Percentiles rank a stretch among this genome's conserved stretches.
Conservation (phyloP, 768 basidiomycete species). For the Boletus subcaerulescens region DNA sequence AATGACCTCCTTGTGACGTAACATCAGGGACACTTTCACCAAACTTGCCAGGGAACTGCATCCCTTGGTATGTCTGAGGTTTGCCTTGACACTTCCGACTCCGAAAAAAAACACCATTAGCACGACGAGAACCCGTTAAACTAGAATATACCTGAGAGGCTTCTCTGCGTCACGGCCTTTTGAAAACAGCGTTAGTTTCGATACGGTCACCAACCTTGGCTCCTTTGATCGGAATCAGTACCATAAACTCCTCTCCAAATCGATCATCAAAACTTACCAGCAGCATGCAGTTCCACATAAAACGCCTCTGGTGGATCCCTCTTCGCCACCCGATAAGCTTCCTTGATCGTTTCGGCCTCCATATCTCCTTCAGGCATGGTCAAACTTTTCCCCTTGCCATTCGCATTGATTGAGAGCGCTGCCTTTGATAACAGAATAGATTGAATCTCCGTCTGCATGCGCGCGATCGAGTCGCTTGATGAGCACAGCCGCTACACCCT, state of each 20-base stretch:
- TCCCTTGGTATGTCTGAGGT: conserved; percentile 27
- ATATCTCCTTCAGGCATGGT: conserved; percentile 36
- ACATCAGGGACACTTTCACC: conserved; percentile 33
- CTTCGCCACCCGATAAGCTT: conserved; percentile 29
- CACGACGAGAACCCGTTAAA: neutral
- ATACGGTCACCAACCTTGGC: conserved; percentile 49
- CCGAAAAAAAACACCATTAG: conserved; percentile 1
- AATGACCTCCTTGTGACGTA: conserved; percentile 28
- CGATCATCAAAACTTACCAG: conserved; percentile 27
- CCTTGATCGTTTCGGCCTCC: conserved; percentile 33
- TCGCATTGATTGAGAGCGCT: conserved; percentile 34
- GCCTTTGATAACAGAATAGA: conserved; percentile 32
- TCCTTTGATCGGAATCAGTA: conserved; percentile 10
- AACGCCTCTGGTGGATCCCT: conserved; percentile 40
- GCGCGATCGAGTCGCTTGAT: conserved; percentile 35
- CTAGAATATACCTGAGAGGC: conserved; percentile 14
- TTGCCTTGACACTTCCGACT: conserved; percentile 28
- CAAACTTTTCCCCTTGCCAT: conserved; percentile 33
- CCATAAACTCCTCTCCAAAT: neutral
- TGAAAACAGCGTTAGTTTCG: conserved; percentile 44
- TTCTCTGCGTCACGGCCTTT: conserved; percentile 17
- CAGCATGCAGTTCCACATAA: conserved; percentile 50
- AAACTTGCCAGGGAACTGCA: conserved; percentile 35
- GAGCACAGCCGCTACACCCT: conserved; percentile 31
- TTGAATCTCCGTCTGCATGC: conserved; percentile 27